A percentile compares a stretch with the other conserved stretches of the same genome.
Conservation (phyloP, 768 basidiomycete species). For the Mycena belliarum region DNA sequence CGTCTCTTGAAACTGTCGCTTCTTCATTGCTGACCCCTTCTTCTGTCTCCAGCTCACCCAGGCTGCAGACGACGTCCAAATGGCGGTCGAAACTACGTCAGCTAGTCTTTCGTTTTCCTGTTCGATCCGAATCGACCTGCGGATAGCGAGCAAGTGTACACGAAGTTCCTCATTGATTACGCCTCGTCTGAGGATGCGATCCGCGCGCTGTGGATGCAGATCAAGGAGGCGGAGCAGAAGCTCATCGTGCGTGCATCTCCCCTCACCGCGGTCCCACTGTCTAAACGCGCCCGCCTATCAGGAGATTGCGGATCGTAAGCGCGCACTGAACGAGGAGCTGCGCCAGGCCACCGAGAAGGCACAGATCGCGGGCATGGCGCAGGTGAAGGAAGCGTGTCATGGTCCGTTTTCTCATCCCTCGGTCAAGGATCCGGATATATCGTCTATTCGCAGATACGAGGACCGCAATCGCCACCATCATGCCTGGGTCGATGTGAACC, state of each 20-base stretch:
- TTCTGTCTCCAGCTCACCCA: conserved; percentile 1
- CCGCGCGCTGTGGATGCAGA: conserved; percentile 23
- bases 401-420: conserved; percentile 9
- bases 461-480: no score
- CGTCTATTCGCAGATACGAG: no score
- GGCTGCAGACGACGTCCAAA: neutral
- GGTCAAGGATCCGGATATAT: no score
- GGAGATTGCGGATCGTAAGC: conserved; percentile 16
- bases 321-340: neutral
- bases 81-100: conserved; percentile 1
- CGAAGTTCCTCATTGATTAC: conserved; percentile 24
- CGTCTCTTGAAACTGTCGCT: neutral
- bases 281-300: neutral
- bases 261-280: no score
- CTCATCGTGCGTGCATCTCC: conserved; percentile 10
- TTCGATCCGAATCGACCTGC: no score
- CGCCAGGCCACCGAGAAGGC: conserved; percentile 13
- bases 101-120: neutral
- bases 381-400: conserved; percentile 22
- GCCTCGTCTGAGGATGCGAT: conserved; percentile 26
- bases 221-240: conserved; percentile 19
- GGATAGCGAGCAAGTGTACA: conserved; percentile 17
- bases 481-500: no score
- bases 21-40: neutral
- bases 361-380: conserved; percentile 22